phyloP scores from a whole-genome alignment of 192 early-diverging fungal genomes.

The Lunasporangiospora selenospora region DNA sequence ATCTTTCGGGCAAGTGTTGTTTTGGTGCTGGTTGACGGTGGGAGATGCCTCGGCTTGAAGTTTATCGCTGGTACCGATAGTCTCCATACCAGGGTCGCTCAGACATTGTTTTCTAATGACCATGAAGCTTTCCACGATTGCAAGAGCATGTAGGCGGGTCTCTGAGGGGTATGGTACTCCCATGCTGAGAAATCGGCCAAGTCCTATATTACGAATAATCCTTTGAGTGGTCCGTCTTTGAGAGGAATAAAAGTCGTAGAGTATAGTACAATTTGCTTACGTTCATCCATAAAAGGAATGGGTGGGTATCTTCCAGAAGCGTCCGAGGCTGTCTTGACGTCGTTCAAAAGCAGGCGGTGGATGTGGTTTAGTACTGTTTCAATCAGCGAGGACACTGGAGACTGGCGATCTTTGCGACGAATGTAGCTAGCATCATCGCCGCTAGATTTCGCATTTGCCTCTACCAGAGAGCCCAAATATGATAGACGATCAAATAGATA shows the following conservation, averaged over 20 bases:
- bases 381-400: conserved; percentile 2
- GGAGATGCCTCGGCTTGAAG: background rate
- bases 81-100: too few relatives aligned
- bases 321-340: background rate
- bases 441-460: background rate
- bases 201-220: conserved; percentile 4
- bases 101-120: background rate
- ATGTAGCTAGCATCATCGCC: background rate
- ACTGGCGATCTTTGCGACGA: background rate
- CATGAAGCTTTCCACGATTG: conserved; percentile 16
- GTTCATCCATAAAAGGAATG: conserved; percentile 15
- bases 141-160: conserved; percentile 9
- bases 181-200: conserved; percentile 11
- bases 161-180: background rate
- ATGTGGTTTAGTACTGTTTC: conserved; percentile 9
- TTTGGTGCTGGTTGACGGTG: background rate
- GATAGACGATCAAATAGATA: conserved; percentile 9
- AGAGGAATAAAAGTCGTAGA: too few relatives aligned
- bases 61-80: too few relatives aligned
- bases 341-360: conserved; percentile 13
- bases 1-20: too few relatives aligned
- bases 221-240: too few relatives aligned
- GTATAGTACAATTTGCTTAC: conserved; percentile 7
- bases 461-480: conserved; percentile 3
- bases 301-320: background rate